Percentiles rank a stretch among this genome's conserved stretches.
phyloP scores from a whole-genome alignment of 176 grass and related monocot genomes.

The Carex littledalei region DNA sequence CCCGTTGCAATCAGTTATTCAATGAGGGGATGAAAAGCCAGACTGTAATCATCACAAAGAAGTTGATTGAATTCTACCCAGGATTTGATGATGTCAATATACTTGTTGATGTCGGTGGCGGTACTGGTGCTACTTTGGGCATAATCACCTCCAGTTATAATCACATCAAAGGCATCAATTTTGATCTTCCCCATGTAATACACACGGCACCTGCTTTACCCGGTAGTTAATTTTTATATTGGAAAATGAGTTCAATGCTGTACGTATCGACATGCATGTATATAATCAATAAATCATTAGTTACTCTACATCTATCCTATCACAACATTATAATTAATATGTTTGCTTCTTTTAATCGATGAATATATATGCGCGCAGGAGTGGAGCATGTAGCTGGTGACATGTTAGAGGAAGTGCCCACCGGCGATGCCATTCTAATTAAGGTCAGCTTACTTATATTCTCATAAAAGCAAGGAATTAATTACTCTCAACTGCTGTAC shows the following conservation, averaged over 20 bases:
- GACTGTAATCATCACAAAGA: slow-evolving; percentile 64
- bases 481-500: background rate
- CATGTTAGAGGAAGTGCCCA: slow-evolving; percentile 59
- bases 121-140: slow-evolving; percentile 57
- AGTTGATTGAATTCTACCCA: slow-evolving; percentile 56
- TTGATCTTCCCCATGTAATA: slow-evolving; percentile 91
- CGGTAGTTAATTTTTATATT: background rate
- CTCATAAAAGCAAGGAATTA: background rate
- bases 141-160: slow-evolving; percentile 40
- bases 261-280: too few species aligned
- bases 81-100: slow-evolving; percentile 48
- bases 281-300: background rate
- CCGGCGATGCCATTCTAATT: slow-evolving; percentile 71
- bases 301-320: background rate
- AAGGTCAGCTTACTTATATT: slow-evolving; percentile 21
- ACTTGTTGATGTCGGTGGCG: slow-evolving; percentile 76
- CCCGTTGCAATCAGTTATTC: slow-evolving; percentile 70
- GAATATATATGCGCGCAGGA: background rate
- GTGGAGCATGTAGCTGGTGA: slow-evolving; percentile 67
- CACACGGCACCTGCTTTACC: slow-evolving; percentile 62
- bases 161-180: slow-evolving; percentile 50
- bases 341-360: background rate
- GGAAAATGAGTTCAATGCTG: background rate
- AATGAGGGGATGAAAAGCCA: slow-evolving; percentile 89
- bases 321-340: too few species aligned